phyloP scores from a whole-genome alignment of 73 alveolate genomes.

The Uronychia binucleata region DNA sequence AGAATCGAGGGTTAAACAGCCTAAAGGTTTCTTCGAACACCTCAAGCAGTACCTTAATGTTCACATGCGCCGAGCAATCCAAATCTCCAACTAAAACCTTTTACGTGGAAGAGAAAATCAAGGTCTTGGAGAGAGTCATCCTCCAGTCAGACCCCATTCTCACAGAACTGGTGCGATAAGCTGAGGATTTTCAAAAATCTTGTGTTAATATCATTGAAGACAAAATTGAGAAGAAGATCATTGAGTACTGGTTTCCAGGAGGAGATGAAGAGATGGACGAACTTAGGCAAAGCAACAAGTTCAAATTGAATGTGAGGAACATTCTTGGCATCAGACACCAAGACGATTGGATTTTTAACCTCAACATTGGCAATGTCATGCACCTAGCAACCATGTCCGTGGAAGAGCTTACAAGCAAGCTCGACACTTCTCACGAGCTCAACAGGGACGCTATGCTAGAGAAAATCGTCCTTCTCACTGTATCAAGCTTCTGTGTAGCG shows the following conservation, averaged over 20 bases:
- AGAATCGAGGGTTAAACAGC: background rate
- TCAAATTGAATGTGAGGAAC: background rate
- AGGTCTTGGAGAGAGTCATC: constrained; percentile 35
- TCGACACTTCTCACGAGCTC: background rate
- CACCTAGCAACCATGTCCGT: background rate
- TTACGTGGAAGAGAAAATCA: constrained; percentile 54
- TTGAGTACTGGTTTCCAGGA: background rate
- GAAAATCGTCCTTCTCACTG: background rate
- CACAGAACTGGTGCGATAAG: background rate
- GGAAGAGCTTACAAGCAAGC: background rate
- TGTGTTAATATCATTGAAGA: background rate
- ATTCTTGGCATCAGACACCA: background rate
- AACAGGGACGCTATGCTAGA: background rate
- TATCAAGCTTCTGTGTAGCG: background rate
- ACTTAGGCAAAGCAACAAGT: background rate
- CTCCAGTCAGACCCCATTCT: constrained; percentile 2
- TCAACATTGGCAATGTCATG: background rate
- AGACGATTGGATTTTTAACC: background rate
- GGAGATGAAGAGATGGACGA: background rate
- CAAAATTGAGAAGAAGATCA: background rate
- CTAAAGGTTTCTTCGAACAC: background rate
- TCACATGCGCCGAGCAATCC: background rate
- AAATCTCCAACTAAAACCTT: constrained; percentile 18
- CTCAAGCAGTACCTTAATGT: background rate
- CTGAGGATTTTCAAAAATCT: background rate